Percentiles rank a stretch among this genome's conserved stretches.
phyloP scores from a whole-genome alignment of 2,329 filamentous ascomycete genomes.

The Ceratocystis cubensis region DNA sequence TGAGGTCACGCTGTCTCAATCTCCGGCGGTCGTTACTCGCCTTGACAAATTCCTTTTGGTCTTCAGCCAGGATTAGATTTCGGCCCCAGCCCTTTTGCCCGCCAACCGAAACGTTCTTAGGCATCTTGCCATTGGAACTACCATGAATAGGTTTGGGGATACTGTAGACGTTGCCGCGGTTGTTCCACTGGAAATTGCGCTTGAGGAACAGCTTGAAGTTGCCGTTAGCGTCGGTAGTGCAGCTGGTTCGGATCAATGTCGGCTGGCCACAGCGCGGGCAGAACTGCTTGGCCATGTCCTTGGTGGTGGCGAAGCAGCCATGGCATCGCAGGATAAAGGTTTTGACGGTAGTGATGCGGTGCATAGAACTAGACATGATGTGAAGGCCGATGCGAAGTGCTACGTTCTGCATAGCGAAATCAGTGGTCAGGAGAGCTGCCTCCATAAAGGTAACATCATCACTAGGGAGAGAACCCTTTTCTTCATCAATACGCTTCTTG shows the following conservation, averaged over 20 bases:
- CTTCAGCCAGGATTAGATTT: constrained; percentile 74
- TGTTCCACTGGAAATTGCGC: constrained; percentile 94
- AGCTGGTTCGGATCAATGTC: constrained; percentile 72
- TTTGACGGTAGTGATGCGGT: constrained; percentile 72
- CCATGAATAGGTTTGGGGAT: constrained; percentile 83
- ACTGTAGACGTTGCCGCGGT: constrained; percentile 79
- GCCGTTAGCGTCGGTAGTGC: constrained; percentile 69
- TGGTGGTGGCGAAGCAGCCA: constrained; percentile 75
- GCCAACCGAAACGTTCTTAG: constrained; percentile 48
- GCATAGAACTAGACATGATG: constrained; percentile 64
- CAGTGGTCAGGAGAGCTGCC: constrained; percentile 83
- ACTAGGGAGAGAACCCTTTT: constrained; percentile 35
- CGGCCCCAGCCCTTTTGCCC: constrained; percentile 81
- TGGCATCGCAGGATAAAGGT: constrained; percentile 89
- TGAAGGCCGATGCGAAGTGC: constrained; percentile 89
- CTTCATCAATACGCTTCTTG: constrained; percentile 65
- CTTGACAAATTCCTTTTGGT: constrained; percentile 82
- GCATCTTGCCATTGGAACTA: constrained; percentile 61
- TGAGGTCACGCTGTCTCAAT: constrained; percentile 62
- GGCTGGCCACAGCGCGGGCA: constrained; percentile 82
- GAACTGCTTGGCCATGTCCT: constrained; percentile 80
- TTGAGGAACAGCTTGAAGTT: constrained; percentile 79
- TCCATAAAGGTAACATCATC: constrained; percentile 50
- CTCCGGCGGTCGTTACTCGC: constrained; percentile 52
- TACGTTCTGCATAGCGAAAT: constrained; percentile 98